Conservation (phyloP, 2,329 filamentous ascomycete species). For the Trichoderma endophyticum region DNA sequence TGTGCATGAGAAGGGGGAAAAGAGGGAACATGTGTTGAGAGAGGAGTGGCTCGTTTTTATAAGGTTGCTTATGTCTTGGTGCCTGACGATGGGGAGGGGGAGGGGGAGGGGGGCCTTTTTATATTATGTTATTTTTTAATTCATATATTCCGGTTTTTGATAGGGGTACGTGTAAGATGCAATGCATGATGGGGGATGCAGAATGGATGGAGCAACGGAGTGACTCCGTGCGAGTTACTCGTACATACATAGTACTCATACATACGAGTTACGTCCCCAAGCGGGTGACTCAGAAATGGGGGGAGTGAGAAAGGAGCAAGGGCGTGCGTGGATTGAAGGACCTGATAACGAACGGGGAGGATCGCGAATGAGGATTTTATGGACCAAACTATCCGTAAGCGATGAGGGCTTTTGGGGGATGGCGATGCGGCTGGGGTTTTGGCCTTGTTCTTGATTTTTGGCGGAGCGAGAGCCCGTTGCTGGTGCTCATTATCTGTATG, state of each 20-base stretch:
- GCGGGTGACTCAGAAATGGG: neutral
- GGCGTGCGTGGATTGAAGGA: neutral
- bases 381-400: neutral
- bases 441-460: neutral
- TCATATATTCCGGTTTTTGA: neutral
- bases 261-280: neutral
- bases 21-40: constrained; percentile 17
- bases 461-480: neutral
- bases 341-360: neutral
- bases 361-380: neutral
- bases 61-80: constrained; percentile 16
- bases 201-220: neutral
- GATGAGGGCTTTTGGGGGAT: neutral
- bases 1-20: constrained; percentile 16
- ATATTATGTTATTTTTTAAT: neutral
- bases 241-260: neutral
- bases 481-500: neutral
- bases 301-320: neutral
- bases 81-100: constrained; percentile 9
- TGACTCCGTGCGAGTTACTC: neutral
- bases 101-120: neutral
- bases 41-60: constrained; percentile 17
- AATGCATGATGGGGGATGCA: neutral
- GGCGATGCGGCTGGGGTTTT: neutral
- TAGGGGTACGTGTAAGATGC: neutral